These are phyloP conservation scores for Scutellaria minor DNA, from an alignment of 257 asterid species.

Conservation along the genomic window DNA sequence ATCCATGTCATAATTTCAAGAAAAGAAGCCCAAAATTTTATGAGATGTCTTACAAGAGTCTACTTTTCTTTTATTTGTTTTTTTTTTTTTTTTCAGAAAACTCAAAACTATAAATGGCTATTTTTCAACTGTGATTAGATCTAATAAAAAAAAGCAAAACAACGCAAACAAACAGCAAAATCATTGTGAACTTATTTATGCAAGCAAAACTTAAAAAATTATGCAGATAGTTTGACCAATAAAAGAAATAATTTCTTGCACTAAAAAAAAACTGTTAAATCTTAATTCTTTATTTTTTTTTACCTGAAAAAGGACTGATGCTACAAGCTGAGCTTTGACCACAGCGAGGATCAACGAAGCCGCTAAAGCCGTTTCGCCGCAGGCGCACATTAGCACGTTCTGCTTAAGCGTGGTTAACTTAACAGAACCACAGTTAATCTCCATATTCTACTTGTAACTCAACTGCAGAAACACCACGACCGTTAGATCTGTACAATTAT, in stretches of 20 bases:
- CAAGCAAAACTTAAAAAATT: background rate
- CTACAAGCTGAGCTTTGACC: conserved; percentile 49
- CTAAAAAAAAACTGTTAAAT: background rate
- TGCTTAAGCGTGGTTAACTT: conserved; percentile 36
- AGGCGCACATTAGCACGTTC: conserved; percentile 49
- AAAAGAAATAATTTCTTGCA: background rate
- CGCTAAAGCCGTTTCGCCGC: conserved; percentile 51
- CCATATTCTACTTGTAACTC: conserved; percentile 39
- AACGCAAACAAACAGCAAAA: no score
- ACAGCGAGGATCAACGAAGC: conserved; percentile 47
- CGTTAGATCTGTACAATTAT: conserved; percentile 42
- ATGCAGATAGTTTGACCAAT: background rate
- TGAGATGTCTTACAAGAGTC: no score
- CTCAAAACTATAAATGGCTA: no score
- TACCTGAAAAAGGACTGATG: conserved; percentile 51
- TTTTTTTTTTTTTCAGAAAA: no score
- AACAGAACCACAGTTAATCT: conserved; percentile 44
- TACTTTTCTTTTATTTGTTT: no score
- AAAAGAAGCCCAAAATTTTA: no score
- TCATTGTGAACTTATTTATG: background rate
- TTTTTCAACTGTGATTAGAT: no score
- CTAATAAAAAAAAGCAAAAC: no score
- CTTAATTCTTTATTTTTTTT: background rate
- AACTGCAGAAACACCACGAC: conserved; percentile 26
- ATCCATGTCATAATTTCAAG: no score